These are phyloP conservation scores for Papilionanthe hybrid DNA, from an alignment of 116 monocot genomes.

Conservation along the genomic window DNA sequence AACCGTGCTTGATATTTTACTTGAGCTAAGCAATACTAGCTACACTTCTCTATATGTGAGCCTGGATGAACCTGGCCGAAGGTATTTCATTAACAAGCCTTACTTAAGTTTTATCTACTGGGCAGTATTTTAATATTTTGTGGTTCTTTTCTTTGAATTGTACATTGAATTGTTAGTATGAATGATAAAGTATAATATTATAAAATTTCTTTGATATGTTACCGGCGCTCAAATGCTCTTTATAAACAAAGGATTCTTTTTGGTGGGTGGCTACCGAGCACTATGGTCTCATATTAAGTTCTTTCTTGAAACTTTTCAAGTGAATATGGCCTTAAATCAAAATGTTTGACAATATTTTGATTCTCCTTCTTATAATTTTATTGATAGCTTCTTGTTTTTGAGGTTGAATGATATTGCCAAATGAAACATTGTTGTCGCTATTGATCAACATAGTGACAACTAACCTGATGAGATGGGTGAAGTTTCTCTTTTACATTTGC, in stretches of 20 bases:
- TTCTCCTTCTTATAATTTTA: no score
- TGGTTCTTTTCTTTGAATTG: slow-evolving; percentile 1
- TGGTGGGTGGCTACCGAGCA: background rate
- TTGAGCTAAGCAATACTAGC: slow-evolving; percentile 47
- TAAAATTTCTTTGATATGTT: background rate
- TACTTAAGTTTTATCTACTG: background rate
- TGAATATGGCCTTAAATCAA: background rate
- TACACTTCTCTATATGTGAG: slow-evolving; percentile 65
- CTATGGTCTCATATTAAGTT: background rate
- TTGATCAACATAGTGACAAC: no score
- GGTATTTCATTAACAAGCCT: slow-evolving; percentile 37
- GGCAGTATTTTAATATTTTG: background rate
- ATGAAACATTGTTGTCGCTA: no score
- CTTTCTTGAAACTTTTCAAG: background rate
- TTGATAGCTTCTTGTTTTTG: no score
- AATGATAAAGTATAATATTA: slow-evolving; percentile 1
- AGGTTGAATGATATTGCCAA: no score
- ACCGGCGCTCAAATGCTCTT: background rate
- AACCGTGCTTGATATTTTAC: slow-evolving; percentile 67
- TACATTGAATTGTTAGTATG: background rate
- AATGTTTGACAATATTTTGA: no score
- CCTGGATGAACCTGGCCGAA: slow-evolving; percentile 84
- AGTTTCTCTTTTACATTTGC: no score
- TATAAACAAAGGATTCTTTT: background rate
- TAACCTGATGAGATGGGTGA: no score